These are phyloP conservation scores for Pythium vanterpoolii DNA, from an alignment of 352 stramenopile species.

Conservation along the genomic window DNA sequence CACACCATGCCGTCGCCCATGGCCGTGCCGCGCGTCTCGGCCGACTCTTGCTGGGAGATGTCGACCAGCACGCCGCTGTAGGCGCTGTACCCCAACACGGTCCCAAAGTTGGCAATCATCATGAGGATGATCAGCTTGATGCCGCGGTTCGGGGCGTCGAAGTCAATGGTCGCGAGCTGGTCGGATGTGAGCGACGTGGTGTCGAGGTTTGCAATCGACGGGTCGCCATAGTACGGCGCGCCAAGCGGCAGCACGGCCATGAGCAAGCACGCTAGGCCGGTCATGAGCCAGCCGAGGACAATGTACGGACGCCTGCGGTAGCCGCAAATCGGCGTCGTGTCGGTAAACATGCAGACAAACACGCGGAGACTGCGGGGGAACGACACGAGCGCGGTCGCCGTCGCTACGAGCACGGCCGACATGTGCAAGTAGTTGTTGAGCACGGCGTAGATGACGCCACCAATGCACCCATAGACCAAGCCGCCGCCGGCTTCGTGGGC, in stretches of 20 bases:
- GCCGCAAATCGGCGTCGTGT: slow-evolving; percentile 39
- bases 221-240: slow-evolving; percentile 55
- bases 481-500: slow-evolving; percentile 28
- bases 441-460: slow-evolving; percentile 32
- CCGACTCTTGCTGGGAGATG: slow-evolving; percentile 49
- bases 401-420: slow-evolving; percentile 25
- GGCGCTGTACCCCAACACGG: slow-evolving; percentile 40
- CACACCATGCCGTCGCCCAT: slow-evolving; percentile 20
- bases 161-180: slow-evolving; percentile 36
- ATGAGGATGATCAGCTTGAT: slow-evolving; percentile 58
- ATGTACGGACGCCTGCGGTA: slow-evolving; percentile 49
- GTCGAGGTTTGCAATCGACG: slow-evolving; percentile 26
- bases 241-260: slow-evolving; percentile 37
- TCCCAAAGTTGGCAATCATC: slow-evolving; percentile 47
- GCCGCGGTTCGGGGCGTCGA: slow-evolving; percentile 36
- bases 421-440: slow-evolving; percentile 40
- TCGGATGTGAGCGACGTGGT: slow-evolving; percentile 29
- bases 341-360: slow-evolving; percentile 40
- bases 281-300: slow-evolving; percentile 32
- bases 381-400: slow-evolving; percentile 28
- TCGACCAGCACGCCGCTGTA: slow-evolving; percentile 51
- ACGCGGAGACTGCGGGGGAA: slow-evolving; percentile 32
- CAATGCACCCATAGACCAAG: slow-evolving; percentile 25
- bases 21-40: slow-evolving; percentile 36
- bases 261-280: slow-evolving; percentile 29